phyloP scores from a whole-genome alignment of 1,139 yeast genomes.

The Yamadazyma diddensiae region DNA sequence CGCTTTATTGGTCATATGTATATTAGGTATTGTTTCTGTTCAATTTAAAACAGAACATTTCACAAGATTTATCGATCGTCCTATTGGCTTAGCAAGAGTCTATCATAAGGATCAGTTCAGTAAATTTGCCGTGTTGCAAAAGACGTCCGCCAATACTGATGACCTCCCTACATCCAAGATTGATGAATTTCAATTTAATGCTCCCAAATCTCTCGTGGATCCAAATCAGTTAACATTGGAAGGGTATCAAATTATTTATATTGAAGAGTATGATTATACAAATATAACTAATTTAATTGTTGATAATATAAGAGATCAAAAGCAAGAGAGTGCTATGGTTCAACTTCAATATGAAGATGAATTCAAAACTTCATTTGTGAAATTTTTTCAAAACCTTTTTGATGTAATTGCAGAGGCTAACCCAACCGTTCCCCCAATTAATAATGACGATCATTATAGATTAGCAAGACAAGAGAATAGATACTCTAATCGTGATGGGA shows the following conservation, averaged over 20 bases:
- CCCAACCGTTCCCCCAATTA: slow-evolving; percentile 23
- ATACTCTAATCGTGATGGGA: slow-evolving; percentile 23
- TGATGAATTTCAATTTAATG: slow-evolving; percentile 1
- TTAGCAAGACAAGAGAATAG: slow-evolving; percentile 18
- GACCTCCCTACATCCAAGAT: not conserved
- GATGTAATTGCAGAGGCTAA: slow-evolving; percentile 17
- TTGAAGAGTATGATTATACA: slow-evolving; percentile 23
- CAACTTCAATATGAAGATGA: slow-evolving; percentile 16
- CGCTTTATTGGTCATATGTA: too few relatives aligned
- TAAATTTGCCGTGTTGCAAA: slow-evolving; percentile 6
- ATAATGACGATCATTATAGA: slow-evolving; percentile 28
- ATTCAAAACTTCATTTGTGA: slow-evolving; percentile 16
- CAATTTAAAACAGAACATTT: too few relatives aligned
- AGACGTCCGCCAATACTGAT: not conserved
- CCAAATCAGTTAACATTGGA: slow-evolving; percentile 1
- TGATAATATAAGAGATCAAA: slow-evolving; percentile 6
- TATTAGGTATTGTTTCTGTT: too few relatives aligned
- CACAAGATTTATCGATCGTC: not conserved
- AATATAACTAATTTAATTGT: slow-evolving; percentile 9
- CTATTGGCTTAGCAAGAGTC: not conserved
- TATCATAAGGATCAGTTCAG: slow-evolving; percentile 7
- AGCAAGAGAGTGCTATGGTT: slow-evolving; percentile 11
- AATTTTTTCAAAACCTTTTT: slow-evolving; percentile 20
- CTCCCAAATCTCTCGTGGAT: slow-evolving; percentile 1
- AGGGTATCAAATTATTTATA: slow-evolving; percentile 6